These are phyloP conservation scores for Cladosporium sp. DNA, from an alignment of 2,329 filamentous ascomycete genomes.

Conservation along the genomic window DNA sequence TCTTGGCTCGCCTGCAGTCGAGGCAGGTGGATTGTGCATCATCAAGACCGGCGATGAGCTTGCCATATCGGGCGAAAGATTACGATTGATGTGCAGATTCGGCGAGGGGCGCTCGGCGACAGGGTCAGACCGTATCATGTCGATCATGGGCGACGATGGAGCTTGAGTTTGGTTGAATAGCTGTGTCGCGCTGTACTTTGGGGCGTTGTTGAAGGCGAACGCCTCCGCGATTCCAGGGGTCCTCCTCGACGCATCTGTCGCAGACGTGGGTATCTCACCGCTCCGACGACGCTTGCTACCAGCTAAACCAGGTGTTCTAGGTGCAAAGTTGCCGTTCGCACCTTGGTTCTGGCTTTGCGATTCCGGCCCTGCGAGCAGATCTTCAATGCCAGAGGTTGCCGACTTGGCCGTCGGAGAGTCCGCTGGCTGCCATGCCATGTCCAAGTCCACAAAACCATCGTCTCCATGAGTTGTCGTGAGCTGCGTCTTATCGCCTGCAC, in stretches of 20 bases:
- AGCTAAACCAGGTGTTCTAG: conserved; percentile 38
- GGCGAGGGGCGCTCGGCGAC: conserved; percentile 42
- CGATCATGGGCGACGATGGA: conserved; percentile 37
- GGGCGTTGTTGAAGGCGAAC: conserved; percentile 30
- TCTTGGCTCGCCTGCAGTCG: conserved; percentile 31
- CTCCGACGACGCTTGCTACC: conserved; percentile 34
- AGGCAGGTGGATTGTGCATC: conserved; percentile 22
- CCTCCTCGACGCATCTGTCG: conserved; percentile 30
- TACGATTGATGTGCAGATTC: conserved; percentile 27
- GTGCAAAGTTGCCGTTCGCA: conserved; percentile 15
- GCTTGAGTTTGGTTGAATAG: conserved; percentile 42
- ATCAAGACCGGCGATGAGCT: conserved; percentile 35
- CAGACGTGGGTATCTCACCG: conserved; percentile 38
- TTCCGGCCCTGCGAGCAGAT: conserved; percentile 20
- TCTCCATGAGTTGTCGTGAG: conserved; percentile 23
- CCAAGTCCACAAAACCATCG: conserved; percentile 29
- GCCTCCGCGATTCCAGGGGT: conserved; percentile 37
- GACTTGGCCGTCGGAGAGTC: conserved; percentile 14
- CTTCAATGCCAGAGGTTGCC: conserved; percentile 20
- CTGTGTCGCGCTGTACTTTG: conserved; percentile 39
- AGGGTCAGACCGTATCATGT: conserved; percentile 36
- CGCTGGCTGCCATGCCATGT: conserved; percentile 17
- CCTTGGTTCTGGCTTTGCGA: conserved; percentile 18
- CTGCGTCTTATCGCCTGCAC: conserved; percentile 7
- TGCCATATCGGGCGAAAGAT: conserved; percentile 31